Evolutionary conservation across 2,329 filamentous ascomycete genomes (phyloP).

Genomic region (Septoria petroselini): DNA sequence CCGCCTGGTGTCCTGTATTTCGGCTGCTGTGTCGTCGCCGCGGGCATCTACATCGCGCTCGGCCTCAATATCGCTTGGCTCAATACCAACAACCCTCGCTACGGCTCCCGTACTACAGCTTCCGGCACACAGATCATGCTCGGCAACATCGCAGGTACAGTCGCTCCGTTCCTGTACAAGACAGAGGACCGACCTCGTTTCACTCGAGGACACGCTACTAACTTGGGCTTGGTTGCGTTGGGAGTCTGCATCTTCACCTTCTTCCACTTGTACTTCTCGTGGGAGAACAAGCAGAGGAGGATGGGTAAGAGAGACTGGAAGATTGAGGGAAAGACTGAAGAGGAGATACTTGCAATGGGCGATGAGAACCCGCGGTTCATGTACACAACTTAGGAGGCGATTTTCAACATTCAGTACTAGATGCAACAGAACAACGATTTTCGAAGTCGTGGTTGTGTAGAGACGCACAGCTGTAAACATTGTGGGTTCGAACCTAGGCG

Average conservation of each 20-base stretch:
- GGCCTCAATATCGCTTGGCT: constrained; percentile 56
- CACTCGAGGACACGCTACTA: constrained; percentile 48
- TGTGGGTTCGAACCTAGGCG: too few species aligned
- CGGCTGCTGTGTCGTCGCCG: constrained; percentile 71
- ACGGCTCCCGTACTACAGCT: constrained; percentile 71
- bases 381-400: constrained; percentile 42
- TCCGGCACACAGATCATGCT: constrained; percentile 68
- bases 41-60: constrained; percentile 64
- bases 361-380: constrained; percentile 47
- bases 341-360: constrained; percentile 46
- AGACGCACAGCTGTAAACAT: too few species aligned
- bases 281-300: constrained; percentile 40
- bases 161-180: constrained; percentile 52
- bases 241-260: constrained; percentile 40
- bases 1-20: constrained; percentile 67
- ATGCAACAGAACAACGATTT: too few species aligned
- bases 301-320: constrained; percentile 43
- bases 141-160: constrained; percentile 55
- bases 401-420: too few species aligned
- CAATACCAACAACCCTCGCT: constrained; percentile 63
- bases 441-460: too few species aligned
- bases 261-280: constrained; percentile 39
- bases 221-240: constrained; percentile 49
- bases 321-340: constrained; percentile 42
- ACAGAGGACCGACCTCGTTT: constrained; percentile 47